Percentiles rank a stretch among this genome's conserved stretches.
Evolutionary conservation across 495 filamentous ascomycete genomes (phyloP).

Genomic region (Letharia lupina): DNA sequence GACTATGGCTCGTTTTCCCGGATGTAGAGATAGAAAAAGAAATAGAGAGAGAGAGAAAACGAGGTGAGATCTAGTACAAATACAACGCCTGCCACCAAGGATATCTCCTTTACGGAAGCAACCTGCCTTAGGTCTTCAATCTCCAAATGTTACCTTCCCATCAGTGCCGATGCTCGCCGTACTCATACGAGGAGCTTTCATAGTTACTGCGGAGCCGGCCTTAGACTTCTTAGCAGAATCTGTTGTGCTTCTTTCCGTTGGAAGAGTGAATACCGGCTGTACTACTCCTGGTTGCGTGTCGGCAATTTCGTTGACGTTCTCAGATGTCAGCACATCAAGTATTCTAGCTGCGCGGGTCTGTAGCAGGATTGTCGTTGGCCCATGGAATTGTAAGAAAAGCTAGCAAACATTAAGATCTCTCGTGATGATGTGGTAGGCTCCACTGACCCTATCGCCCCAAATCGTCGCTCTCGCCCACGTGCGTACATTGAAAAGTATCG

Average conservation of each 20-base stretch:
- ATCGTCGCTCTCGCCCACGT: constrained; percentile 71
- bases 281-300: constrained; percentile 54
- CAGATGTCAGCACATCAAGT: constrained; percentile 62
- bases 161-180: constrained; percentile 54
- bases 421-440: neutral
- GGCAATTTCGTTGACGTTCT: constrained; percentile 82
- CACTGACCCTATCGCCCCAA: constrained; percentile 78
- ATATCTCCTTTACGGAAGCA: neutral
- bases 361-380: constrained; percentile 74
- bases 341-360: constrained; percentile 72
- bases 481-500: constrained; percentile 53
- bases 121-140: neutral
- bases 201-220: constrained; percentile 29
- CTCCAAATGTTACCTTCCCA: constrained; percentile 60
- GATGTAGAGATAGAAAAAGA: no score
- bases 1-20: neutral
- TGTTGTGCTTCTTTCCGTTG: constrained; percentile 16
- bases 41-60: neutral
- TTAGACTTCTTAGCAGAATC: constrained; percentile 23
- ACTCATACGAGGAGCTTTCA: constrained; percentile 34
- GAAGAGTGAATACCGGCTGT: constrained; percentile 39
- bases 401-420: constrained; percentile 25
- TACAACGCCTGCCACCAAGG: neutral
- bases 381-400: constrained; percentile 83
- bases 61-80: neutral